These are phyloP conservation scores for Hemisphaericaspora xylanilytica DNA, from an alignment of 1,139 yeast species.

Conservation along the genomic window DNA sequence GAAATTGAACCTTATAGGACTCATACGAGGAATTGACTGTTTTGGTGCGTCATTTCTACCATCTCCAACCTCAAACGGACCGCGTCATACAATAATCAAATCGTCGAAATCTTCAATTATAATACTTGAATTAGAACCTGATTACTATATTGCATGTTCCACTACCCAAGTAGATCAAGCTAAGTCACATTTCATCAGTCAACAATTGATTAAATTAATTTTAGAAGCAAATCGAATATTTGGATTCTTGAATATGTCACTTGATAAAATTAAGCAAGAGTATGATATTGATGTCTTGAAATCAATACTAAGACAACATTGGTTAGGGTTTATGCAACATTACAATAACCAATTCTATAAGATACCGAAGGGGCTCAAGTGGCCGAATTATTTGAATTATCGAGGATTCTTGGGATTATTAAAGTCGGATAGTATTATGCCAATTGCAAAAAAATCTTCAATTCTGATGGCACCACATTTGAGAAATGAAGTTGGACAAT, in stretches of 20 bases:
- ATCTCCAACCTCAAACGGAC: conserved; percentile 5
- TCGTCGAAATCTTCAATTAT: conserved; percentile 28
- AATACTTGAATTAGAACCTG: conserved; percentile 25
- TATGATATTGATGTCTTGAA: conserved; percentile 20
- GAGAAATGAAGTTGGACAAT: conserved; percentile 18
- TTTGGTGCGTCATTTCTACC: conserved; percentile 22
- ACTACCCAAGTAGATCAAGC: conserved; percentile 18
- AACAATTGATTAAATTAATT: conserved; percentile 28
- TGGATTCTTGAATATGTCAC: conserved; percentile 27
- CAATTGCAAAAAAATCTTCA: conserved; percentile 31
- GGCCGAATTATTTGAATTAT: conserved; percentile 40
- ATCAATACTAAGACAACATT: conserved; percentile 22
- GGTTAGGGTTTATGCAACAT: conserved; percentile 29
- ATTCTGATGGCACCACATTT: conserved; percentile 19
- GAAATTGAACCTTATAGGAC: conserved; percentile 34
- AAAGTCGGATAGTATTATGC: conserved; percentile 9
- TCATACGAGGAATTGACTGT: conserved; percentile 38
- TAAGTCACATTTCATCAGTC: conserved; percentile 23
- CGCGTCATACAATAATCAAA: conserved; percentile 24
- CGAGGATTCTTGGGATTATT: conserved; percentile 38
- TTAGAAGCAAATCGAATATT: conserved; percentile 25
- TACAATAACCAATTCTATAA: conserved; percentile 27
- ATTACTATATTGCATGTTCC: conserved; percentile 30
- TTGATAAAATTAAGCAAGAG: conserved; percentile 17
- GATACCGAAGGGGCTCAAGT: conserved; percentile 26